phyloP scores from a whole-genome alignment of 768 basidiomycete species.

The Pisolithus marmoratus region DNA sequence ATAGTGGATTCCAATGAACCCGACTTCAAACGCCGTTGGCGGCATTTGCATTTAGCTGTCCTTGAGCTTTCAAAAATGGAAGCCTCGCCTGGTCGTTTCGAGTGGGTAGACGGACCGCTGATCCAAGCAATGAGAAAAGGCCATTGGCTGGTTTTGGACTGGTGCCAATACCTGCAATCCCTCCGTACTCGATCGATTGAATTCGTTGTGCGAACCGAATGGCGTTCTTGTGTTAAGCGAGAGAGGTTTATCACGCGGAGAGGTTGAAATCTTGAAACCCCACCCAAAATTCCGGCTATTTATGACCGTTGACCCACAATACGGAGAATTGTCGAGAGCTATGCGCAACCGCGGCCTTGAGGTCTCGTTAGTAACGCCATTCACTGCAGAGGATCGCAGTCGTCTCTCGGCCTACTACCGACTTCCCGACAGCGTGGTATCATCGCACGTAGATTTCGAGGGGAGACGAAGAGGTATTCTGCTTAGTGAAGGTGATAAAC shows the following conservation, averaged over 20 bases:
- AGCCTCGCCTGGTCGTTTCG: conserved; percentile 55
- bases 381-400: conserved; percentile 39
- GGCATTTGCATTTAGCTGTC: conserved; percentile 17
- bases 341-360: conserved; percentile 98
- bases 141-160: conserved; percentile 85
- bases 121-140: conserved; percentile 81
- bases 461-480: conserved; percentile 21
- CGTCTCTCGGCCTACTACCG: conserved; percentile 45
- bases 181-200: conserved; percentile 93
- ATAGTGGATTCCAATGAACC: conserved; percentile 6
- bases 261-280: conserved; percentile 68
- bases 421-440: conserved; percentile 31
- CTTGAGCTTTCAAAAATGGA: conserved; percentile 15
- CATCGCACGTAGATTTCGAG: conserved; percentile 15
- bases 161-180: conserved; percentile 93
- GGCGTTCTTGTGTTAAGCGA: conserved; percentile 86
- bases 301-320: conserved; percentile 88
- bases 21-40: conserved; percentile 9
- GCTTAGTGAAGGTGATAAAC: neutral
- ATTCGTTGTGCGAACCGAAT: conserved; percentile 87
- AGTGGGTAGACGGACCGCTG: conserved; percentile 94
- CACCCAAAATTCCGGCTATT: conserved; percentile 89
- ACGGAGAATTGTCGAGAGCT: conserved; percentile 92
- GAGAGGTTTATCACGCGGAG: conserved; percentile 75
- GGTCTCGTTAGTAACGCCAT: conserved; percentile 45